These are phyloP conservation scores for Tylopilus sp. DNA, from an alignment of 768 basidiomycete genomes.

Conservation along the genomic window DNA sequence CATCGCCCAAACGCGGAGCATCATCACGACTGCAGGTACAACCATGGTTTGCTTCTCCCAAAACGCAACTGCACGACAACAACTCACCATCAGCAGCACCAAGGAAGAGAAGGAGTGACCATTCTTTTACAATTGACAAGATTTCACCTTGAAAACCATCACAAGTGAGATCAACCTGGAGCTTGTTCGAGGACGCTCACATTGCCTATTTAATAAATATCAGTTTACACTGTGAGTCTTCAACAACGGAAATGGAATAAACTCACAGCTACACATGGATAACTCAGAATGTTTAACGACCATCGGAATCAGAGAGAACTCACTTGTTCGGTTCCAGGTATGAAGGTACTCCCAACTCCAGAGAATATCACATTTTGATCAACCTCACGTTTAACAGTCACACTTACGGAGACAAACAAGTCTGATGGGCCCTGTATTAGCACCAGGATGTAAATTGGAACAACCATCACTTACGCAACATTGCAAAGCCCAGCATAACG, in stretches of 20 bases:
- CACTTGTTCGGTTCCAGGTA: neutral
- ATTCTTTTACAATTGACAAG: neutral
- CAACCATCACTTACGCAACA: no score
- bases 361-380: neutral
- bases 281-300: neutral
- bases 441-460: no score
- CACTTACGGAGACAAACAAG: no score
- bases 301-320: neutral
- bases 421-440: no score
- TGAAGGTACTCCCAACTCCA: neutral
- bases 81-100: no score
- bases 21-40: neutral
- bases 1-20: conserved; percentile 2
- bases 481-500: no score
- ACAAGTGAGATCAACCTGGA: neutral
- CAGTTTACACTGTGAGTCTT: no score
- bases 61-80: neutral
- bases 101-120: neutral
- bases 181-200: no score
- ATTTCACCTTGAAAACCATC: neutral
- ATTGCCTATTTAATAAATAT: no score
- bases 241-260: neutral
- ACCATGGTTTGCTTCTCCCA: neutral
- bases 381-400: neutral
- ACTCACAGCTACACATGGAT: neutral